These are phyloP conservation scores for Cordia subcordata DNA, from an alignment of 257 asterid species.

Conservation along the genomic window DNA sequence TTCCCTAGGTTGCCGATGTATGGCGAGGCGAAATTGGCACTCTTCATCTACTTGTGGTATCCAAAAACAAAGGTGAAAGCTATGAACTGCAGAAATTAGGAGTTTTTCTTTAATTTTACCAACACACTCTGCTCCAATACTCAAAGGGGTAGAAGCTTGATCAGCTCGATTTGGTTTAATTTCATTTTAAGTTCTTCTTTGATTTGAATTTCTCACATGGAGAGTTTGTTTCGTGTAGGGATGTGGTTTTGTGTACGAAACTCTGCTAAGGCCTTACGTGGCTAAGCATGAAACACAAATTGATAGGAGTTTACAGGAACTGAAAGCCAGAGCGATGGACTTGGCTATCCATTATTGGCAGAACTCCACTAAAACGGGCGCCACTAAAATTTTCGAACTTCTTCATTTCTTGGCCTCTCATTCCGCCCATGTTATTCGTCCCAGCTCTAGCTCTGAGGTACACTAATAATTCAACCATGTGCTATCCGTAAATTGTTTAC, in stretches of 20 bases:
- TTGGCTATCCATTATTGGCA: constrained; percentile 71
- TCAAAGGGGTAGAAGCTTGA: too few relatives aligned
- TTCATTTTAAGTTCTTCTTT: too few relatives aligned
- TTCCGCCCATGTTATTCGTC: constrained; percentile 21
- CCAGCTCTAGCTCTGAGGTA: constrained; percentile 41
- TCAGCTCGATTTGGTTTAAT: too few relatives aligned
- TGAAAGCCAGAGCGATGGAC: constrained; percentile 69
- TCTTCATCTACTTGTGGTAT: constrained; percentile 88
- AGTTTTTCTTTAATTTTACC: too few relatives aligned
- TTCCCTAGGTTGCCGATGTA: constrained; percentile 82
- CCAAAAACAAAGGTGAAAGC: constrained; percentile 66
- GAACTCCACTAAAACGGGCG: constrained; percentile 71
- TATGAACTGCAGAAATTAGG: neutral
- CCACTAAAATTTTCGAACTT: constrained; percentile 51
- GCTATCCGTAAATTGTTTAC: neutral
- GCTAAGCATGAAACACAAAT: constrained; percentile 65
- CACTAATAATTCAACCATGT: neutral
- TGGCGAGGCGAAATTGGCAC: constrained; percentile 78
- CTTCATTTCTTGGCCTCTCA: constrained; percentile 52
- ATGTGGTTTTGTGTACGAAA: constrained; percentile 52
- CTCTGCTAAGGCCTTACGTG: constrained; percentile 58
- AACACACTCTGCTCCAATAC: too few relatives aligned
- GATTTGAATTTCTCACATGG: too few relatives aligned
- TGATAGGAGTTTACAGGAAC: constrained; percentile 54
- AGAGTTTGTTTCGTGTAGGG: constrained; percentile 36